Conservation (phyloP, 441 rosid genomes). For the Sinapis alba region DNA sequence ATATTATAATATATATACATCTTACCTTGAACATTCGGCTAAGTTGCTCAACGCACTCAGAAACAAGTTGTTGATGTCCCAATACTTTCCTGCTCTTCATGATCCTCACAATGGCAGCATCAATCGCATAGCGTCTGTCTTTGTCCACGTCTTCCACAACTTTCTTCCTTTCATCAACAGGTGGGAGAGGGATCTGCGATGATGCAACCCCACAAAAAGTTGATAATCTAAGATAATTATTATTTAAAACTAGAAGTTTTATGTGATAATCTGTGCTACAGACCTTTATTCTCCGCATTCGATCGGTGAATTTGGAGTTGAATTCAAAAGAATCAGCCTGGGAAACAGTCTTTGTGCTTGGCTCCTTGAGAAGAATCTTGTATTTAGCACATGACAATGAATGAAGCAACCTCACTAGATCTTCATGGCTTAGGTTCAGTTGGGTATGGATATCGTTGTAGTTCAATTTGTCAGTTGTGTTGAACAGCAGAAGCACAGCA, state of each 20-base stretch:
- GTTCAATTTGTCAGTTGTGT: conserved; percentile 69
- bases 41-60: conserved; percentile 90
- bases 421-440: conserved; percentile 80
- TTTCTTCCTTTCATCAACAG: conserved; percentile 89
- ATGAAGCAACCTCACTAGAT: conserved; percentile 85
- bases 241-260: background rate
- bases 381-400: conserved; percentile 92
- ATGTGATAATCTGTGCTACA: background rate
- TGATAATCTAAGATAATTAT: background rate
- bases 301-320: conserved; percentile 80
- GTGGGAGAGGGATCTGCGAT: conserved; percentile 86
- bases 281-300: conserved; percentile 96
- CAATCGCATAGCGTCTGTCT: conserved; percentile 88
- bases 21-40: conserved; percentile 94
- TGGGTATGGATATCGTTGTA: conserved; percentile 84
- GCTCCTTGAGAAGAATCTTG: conserved; percentile 86
- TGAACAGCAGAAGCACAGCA: conserved; percentile 80
- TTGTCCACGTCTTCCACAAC: conserved; percentile 92
- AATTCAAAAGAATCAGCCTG: conserved; percentile 73
- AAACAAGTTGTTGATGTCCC: conserved; percentile 83
- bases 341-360: conserved; percentile 68
- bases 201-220: conserved; percentile 2
- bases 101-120: conserved; percentile 96
- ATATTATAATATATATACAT: background rate
- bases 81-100: conserved; percentile 91